Conservation (phyloP, 2,329 filamentous ascomycete species). For the Paracoccidioides brasiliensis region DNA sequence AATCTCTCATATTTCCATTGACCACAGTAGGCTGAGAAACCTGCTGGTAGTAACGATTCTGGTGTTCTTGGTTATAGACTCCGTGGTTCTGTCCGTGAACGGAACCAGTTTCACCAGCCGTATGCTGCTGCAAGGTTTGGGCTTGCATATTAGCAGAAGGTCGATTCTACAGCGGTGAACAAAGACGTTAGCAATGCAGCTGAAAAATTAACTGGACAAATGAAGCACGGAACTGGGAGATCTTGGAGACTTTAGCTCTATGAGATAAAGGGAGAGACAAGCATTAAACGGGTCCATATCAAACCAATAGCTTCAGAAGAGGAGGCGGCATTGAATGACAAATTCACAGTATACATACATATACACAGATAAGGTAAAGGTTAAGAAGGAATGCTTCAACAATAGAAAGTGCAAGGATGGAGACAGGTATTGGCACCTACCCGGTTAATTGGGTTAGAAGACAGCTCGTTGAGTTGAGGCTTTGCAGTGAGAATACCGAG, state of each 20-base stretch:
- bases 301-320: background rate
- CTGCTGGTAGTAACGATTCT: slow-evolving; percentile 15
- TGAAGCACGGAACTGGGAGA: too few species aligned
- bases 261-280: background rate
- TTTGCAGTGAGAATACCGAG: slow-evolving; percentile 5
- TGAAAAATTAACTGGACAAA: background rate
- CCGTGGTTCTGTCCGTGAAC: slow-evolving; percentile 14
- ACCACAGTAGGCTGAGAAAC: slow-evolving; percentile 10
- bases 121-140: slow-evolving; percentile 15
- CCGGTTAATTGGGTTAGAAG: background rate
- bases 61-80: slow-evolving; percentile 16
- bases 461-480: background rate
- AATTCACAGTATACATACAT: background rate
- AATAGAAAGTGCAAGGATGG: background rate
- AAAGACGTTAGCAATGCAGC: background rate
- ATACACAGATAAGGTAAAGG: background rate
- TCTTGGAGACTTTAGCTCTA: background rate
- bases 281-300: background rate
- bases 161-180: background rate
- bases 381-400: background rate
- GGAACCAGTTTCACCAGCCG: slow-evolving; percentile 15
- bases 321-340: background rate
- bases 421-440: background rate
- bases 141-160: slow-evolving; percentile 14
- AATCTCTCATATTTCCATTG: slow-evolving; percentile 10